Evolutionary conservation across 768 basidiomycete genomes (phyloP).

Genomic region (Naganishia kalamii): DNA sequence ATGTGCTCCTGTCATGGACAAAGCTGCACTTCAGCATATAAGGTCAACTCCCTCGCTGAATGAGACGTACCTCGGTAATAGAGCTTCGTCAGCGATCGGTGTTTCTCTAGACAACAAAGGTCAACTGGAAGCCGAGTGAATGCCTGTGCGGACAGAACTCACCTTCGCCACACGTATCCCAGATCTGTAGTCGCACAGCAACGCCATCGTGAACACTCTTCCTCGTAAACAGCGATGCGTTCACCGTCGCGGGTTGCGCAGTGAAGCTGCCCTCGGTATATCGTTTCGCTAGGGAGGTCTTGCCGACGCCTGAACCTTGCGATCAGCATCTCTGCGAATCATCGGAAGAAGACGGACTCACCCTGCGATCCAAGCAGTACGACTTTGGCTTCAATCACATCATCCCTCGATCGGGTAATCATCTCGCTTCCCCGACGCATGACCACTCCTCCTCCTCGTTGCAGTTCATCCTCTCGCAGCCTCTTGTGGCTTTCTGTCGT

Average conservation of each 20-base stretch:
- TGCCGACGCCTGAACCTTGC: slow-evolving; percentile 57
- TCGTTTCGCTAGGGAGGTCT: slow-evolving; percentile 81
- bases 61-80: slow-evolving; percentile 25
- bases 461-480: background rate
- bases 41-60: too few relatives aligned
- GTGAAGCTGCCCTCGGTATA: slow-evolving; percentile 88
- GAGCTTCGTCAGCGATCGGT: slow-evolving; percentile 24
- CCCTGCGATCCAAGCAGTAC: slow-evolving; percentile 84
- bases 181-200: slow-evolving; percentile 59
- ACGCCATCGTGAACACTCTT: slow-evolving; percentile 77
- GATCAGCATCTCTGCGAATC: background rate
- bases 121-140: background rate
- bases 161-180: slow-evolving; percentile 27
- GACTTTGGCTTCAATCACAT: slow-evolving; percentile 87
- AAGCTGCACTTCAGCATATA: too few relatives aligned
- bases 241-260: slow-evolving; percentile 82
- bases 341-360: slow-evolving; percentile 35
- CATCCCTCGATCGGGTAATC: slow-evolving; percentile 49
- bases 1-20: slow-evolving; percentile 89
- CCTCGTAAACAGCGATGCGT: slow-evolving; percentile 89
- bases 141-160: background rate
- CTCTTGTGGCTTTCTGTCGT: background rate
- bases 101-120: background rate
- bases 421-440: slow-evolving; percentile 49
- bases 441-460: background rate